phyloP scores from a whole-genome alignment of 352 stramenopile genomes.

The Phytophthora melonis region DNA sequence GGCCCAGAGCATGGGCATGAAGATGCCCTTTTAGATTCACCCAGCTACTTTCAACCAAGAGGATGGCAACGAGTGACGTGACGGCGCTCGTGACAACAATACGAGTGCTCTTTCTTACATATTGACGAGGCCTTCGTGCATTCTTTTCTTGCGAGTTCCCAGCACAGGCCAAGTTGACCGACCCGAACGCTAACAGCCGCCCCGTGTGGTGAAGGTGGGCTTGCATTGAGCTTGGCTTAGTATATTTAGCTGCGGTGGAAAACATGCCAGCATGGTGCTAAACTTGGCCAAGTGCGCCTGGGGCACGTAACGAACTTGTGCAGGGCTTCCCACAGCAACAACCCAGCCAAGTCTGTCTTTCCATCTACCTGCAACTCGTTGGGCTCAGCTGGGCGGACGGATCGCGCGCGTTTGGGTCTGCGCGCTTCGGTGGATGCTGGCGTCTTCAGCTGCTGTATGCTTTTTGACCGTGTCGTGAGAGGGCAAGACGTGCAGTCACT shows the following conservation, averaged over 20 bases:
- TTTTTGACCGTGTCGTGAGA: constrained; percentile 29
- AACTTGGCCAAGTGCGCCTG: constrained; percentile 16
- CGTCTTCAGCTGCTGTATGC: constrained; percentile 34
- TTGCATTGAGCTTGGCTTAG: background rate
- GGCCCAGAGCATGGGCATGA: constrained; percentile 77
- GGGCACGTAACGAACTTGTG: constrained; percentile 36
- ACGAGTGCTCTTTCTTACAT: constrained; percentile 36
- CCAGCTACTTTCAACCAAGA: background rate
- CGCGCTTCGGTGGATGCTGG: constrained; percentile 37
- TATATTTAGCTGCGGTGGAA: constrained; percentile 27
- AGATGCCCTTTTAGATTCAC: constrained; percentile 76
- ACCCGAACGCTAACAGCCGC: background rate
- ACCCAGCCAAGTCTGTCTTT: constrained; percentile 25
- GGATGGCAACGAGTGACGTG: constrained; percentile 24
- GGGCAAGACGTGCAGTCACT: constrained; percentile 24
- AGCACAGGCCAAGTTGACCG: background rate
- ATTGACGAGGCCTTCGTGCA: constrained; percentile 21
- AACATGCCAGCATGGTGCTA: constrained; percentile 19
- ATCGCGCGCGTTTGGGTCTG: constrained; percentile 16
- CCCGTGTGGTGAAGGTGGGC: background rate
- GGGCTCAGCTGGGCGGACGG: constrained; percentile 11
- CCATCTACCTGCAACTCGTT: constrained; percentile 20
- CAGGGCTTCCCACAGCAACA: constrained; percentile 8
- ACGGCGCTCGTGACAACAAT: constrained; percentile 23
- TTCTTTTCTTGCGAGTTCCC: constrained; percentile 16